Conservation (phyloP, 2,329 filamentous ascomycete genomes). For the Aspergillus tanneri region DNA sequence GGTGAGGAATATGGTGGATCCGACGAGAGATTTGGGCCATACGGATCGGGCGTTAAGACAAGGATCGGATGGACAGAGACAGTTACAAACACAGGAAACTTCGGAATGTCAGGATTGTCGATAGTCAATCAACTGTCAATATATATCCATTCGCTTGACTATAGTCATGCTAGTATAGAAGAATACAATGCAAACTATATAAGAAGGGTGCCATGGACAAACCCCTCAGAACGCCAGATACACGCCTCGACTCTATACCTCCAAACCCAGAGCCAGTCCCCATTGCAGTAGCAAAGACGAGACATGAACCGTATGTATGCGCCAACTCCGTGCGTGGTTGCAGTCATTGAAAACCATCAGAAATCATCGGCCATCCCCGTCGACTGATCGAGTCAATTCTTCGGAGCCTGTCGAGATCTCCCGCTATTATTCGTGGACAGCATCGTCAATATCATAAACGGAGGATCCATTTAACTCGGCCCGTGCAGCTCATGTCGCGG, state of each 20-base stretch:
- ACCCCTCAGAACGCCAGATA: slow-evolving; percentile 14
- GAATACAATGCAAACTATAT: neutral
- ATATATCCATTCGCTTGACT: slow-evolving; percentile 12
- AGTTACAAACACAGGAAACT: slow-evolving; percentile 8
- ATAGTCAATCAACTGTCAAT: slow-evolving; percentile 9
- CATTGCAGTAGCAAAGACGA: slow-evolving; percentile 3
- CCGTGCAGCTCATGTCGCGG: neutral
- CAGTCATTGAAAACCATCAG: neutral
- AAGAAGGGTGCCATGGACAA: neutral
- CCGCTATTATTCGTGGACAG: neutral
- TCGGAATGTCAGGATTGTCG: slow-evolving; percentile 31
- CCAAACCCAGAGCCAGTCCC: slow-evolving; percentile 9
- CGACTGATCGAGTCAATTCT: neutral
- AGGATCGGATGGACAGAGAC: slow-evolving; percentile 32
- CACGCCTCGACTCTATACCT: slow-evolving; percentile 20
- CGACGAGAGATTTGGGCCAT: slow-evolving; percentile 75
- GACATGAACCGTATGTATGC: slow-evolving; percentile 8
- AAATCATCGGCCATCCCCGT: neutral
- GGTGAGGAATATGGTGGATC: slow-evolving; percentile 79
- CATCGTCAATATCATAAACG: slow-evolving; percentile 6
- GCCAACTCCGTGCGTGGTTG: slow-evolving; percentile 2
- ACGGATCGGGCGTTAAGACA: slow-evolving; percentile 60
- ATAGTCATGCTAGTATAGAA: slow-evolving; percentile 12
- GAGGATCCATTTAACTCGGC: neutral
- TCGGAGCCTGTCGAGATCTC: neutral